phyloP scores from a whole-genome alignment of 305 asterid genomes.

The Solanum hybrid region DNA sequence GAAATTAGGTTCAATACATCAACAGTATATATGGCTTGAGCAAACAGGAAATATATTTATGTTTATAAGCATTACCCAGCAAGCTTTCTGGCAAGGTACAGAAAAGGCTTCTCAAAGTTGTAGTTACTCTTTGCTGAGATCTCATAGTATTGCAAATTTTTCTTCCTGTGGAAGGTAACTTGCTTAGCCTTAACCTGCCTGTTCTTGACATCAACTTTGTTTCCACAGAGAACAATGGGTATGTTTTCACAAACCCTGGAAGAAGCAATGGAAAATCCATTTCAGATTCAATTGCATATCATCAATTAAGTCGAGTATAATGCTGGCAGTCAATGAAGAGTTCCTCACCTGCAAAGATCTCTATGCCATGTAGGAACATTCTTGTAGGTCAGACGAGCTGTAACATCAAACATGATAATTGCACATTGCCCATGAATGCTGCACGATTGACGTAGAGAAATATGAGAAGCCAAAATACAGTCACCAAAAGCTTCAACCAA shows the following conservation, averaged over 20 bases:
- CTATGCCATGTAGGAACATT: slow-evolving; percentile 90
- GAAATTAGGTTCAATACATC: neutral
- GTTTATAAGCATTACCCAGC: slow-evolving; percentile 32
- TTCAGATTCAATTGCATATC: neutral
- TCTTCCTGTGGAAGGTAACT: slow-evolving; percentile 96
- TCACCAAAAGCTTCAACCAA: neutral
- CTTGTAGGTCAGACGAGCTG: slow-evolving; percentile 81
- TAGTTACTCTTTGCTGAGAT: slow-evolving; percentile 93
- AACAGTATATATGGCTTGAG: neutral
- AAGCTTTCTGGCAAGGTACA: slow-evolving; percentile 59
- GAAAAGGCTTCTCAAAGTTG: slow-evolving; percentile 82
- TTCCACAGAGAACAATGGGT: slow-evolving; percentile 86
- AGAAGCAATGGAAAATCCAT: neutral
- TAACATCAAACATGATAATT: slow-evolving; percentile 81
- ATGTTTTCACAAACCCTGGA: slow-evolving; percentile 61
- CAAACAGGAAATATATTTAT: neutral
- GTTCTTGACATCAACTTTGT: slow-evolving; percentile 79
- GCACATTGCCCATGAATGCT: slow-evolving; percentile 93
- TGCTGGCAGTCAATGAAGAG: neutral
- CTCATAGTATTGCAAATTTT: slow-evolving; percentile 90
- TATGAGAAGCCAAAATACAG: neutral
- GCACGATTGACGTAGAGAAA: slow-evolving; percentile 12
- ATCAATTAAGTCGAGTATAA: neutral
- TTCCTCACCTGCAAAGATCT: slow-evolving; percentile 64
- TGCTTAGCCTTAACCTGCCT: slow-evolving; percentile 83